Percentiles rank a stretch among this genome's conserved stretches.
Conservation (phyloP, 257 asterid genomes). For the Solanum neorickii region DNA sequence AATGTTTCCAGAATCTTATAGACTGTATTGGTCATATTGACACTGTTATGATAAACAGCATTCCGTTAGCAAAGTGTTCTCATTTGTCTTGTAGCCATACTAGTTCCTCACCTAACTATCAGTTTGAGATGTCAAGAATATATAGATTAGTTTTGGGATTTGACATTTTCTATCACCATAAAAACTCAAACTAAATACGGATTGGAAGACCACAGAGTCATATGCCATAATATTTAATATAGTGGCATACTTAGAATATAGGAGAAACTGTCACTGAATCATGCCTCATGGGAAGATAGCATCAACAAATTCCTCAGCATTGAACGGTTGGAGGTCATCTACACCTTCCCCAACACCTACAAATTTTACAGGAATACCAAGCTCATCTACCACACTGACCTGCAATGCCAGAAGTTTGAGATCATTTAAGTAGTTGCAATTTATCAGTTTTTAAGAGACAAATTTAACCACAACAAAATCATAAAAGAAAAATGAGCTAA, state of each 20-base stretch:
- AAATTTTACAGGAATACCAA: conserved; percentile 90
- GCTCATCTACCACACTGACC: conserved; percentile 98
- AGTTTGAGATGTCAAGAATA: neutral
- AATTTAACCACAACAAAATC: neutral
- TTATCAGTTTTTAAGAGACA: neutral
- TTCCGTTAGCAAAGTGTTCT: neutral
- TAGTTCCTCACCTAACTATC: neutral
- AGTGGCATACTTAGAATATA: neutral
- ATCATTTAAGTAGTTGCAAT: neutral
- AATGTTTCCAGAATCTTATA: neutral
- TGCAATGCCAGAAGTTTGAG: conserved; percentile 5
- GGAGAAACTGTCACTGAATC: neutral
- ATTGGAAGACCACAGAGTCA: neutral
- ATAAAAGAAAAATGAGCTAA: neutral
- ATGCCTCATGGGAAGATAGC: conserved; percentile 72
- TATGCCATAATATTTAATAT: neutral
- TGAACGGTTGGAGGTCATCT: conserved; percentile 88
- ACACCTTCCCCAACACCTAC: conserved; percentile 89
- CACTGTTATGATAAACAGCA: neutral
- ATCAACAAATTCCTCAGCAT: conserved; percentile 80
- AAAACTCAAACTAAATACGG: neutral
- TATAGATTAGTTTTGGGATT: neutral
- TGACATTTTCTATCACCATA: neutral
- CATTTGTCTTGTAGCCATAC: neutral
- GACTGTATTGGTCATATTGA: neutral